Percentiles rank a stretch among this genome's conserved stretches.
phyloP scores from a whole-genome alignment of 306 rosid species.

The Ammopiptanthus mongolicus region DNA sequence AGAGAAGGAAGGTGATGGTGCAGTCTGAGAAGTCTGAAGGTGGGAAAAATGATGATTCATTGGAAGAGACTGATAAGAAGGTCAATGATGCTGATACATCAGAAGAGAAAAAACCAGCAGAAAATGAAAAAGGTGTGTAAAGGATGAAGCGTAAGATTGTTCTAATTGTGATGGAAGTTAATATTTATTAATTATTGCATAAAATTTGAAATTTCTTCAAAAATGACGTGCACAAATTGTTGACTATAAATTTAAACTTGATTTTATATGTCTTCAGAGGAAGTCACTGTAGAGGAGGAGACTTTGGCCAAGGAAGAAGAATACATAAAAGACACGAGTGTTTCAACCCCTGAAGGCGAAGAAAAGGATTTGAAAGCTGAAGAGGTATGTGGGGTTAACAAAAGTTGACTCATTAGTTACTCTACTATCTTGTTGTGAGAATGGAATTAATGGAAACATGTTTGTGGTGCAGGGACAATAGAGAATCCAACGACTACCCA shows the following conservation, averaged over 20 bases:
- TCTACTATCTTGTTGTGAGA: background rate
- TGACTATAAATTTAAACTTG: background rate
- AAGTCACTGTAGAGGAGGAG: no score
- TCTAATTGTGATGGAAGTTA: background rate
- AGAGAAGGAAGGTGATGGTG: conserved; percentile 1
- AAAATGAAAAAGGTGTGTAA: conserved; percentile 32
- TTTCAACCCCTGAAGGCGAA: conserved; percentile 23
- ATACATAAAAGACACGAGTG: conserved; percentile 1
- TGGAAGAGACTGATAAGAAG: conserved; percentile 16
- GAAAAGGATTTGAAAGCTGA: conserved; percentile 18
- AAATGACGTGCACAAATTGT: background rate
- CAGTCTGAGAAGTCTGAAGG: conserved; percentile 31
- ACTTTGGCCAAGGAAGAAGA: conserved; percentile 16
- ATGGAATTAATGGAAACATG: background rate
- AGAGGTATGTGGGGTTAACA: conserved; percentile 10
- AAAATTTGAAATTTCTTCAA: background rate
- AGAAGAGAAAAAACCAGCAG: background rate
- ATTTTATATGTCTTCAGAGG: conserved; percentile 22
- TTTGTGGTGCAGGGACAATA: conserved; percentile 3
- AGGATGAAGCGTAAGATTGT: background rate
- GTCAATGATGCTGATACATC: background rate
- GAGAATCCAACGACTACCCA: background rate
- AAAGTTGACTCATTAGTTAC: background rate
- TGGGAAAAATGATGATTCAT: conserved; percentile 16
- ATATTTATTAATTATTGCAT: background rate